Evolutionary conservation across 1,284 basidiomycete genomes (phyloP).

Genomic region (Trichosporon asahii): DNA sequence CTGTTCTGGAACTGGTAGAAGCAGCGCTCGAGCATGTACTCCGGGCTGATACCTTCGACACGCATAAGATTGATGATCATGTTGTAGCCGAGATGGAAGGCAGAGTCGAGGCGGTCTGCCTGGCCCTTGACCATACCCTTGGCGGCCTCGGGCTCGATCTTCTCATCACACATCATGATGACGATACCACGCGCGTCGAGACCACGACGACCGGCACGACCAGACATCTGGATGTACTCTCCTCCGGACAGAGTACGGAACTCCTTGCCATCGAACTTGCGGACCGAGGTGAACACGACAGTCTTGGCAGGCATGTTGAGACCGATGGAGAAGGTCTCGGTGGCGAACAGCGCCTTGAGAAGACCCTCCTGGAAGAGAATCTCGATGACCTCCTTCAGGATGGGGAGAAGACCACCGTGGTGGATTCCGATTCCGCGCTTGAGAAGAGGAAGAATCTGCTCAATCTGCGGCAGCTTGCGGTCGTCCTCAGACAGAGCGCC

Average conservation of each 20-base stretch:
- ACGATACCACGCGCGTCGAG: conserved; percentile 98
- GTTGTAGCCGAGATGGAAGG: conserved; percentile 98
- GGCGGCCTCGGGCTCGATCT: conserved; percentile 85
- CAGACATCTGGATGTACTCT: conserved; percentile 99
- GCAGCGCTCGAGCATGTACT: conserved; percentile 96
- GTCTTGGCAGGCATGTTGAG: conserved; percentile 99
- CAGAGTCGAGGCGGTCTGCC: conserved; percentile 94
- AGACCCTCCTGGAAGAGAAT: conserved; percentile 99
- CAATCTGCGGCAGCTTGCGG: conserved; percentile 86
- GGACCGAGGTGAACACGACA: conserved; percentile 87
- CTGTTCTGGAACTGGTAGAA: conserved; percentile 99
- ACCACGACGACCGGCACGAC: conserved; percentile 93
- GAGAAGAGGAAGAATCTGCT: conserved; percentile 86
- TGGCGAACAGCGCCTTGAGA: conserved; percentile 97
- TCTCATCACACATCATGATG: conserved; percentile 99
- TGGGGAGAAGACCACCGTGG: conserved; percentile 94
- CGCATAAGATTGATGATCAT: conserved; percentile 99
- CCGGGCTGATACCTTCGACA: conserved; percentile 96
- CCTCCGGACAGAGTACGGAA: conserved; percentile 76
- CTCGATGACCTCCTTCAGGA: conserved; percentile 98
- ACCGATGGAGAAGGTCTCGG: conserved; percentile 98
- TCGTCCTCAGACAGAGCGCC: conserved; percentile 85
- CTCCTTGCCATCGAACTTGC: conserved; percentile 94
- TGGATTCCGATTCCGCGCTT: conserved; percentile 97
- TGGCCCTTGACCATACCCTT: conserved; percentile 99